Evolutionary conservation across 768 basidiomycete genomes (phyloP).

Genomic region (Rhodotorula graminis): DNA sequence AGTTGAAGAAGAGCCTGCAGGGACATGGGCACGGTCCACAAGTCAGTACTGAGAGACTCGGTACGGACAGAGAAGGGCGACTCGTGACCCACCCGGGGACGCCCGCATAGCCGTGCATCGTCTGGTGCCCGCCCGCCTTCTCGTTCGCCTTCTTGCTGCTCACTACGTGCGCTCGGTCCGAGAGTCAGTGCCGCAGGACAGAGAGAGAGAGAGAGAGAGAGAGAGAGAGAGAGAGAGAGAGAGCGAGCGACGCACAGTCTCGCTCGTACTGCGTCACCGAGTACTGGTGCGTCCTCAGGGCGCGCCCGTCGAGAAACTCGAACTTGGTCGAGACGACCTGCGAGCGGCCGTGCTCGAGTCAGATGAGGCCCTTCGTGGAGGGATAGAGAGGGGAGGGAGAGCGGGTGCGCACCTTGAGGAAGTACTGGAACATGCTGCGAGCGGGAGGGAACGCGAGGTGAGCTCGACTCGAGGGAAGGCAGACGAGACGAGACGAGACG

Average conservation of each 20-base stretch:
- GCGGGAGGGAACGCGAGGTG: not conserved
- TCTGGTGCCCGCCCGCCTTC: constrained; percentile 49
- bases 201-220: constrained; percentile 38
- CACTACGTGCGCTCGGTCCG: constrained; percentile 46
- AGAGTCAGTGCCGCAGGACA: not conserved
- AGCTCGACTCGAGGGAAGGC: not conserved
- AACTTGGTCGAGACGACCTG: constrained; percentile 89
- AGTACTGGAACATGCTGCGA: constrained; percentile 59
- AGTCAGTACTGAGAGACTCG: not conserved
- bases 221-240: not conserved
- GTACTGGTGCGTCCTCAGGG: constrained; percentile 89
- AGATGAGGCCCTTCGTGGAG: not conserved
- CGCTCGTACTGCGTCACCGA: constrained; percentile 95
- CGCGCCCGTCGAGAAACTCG: constrained; percentile 68
- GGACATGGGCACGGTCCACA: too few species aligned
- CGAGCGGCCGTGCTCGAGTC: too few species aligned
- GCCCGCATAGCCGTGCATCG: constrained; percentile 69
- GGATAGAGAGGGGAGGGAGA: not conserved
- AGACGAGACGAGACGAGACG: not conserved
- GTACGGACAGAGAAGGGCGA: not conserved
- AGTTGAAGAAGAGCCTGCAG: constrained; percentile 77
- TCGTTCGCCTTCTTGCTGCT: constrained; percentile 46
- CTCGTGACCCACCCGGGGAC: constrained; percentile 55
- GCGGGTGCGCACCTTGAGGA: constrained; percentile 61
- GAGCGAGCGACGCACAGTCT: constrained; percentile 56